Evolutionary conservation across 1,139 yeast species (phyloP), one percentile per base, ranked within the genome.

Genomic region (Yamadazyma diospyri): DNA sequence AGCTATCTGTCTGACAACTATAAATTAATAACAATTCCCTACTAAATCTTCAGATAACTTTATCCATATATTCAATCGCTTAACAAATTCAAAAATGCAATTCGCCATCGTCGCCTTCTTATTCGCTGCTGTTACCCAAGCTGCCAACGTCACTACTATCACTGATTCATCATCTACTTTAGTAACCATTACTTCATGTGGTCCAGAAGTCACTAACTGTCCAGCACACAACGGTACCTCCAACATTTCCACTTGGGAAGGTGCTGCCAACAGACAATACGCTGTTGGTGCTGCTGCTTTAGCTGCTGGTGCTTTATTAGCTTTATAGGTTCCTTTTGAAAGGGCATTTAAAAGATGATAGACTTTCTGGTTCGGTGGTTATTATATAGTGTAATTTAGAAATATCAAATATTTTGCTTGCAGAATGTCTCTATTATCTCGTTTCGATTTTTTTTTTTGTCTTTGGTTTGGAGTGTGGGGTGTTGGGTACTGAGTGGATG

Each of bases 261-360:
- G 60, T 60, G 57, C 57, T 46, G 63, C 58, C 39, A 47, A 48
- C 45, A 60, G 46, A 50, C 59, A 55, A 51, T 55, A 42, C 53
- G 61, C 63, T 53, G 70, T 61, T 46, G 74, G 72, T 64, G 67
- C 64, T 51, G 72, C 65, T 51, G 73, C 70, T 51, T 53, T 67
- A 50, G 70, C 69, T 56, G 74, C 73, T 40, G 73, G 72, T 64
- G 73, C 72, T 61, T 64, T 67, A 55, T 65, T 68, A 55, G 72
- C 72, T 61, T 65, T 68, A 57, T 68, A 67, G 66, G 59, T 35
- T 32, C 16, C 19, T 34, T 30, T 27, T n/a, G n/a, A n/a, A n/a
- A n/a, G n/a, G 23, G 7, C 26, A 29, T 29, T 30, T 31, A 23
- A 23, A n/a, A 16, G 21, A 15, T 29, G 17, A 17, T 16, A 29